Evolutionary conservation across 768 basidiomycete genomes (phyloP).

Genomic region (Agrocybe pediades): DNA sequence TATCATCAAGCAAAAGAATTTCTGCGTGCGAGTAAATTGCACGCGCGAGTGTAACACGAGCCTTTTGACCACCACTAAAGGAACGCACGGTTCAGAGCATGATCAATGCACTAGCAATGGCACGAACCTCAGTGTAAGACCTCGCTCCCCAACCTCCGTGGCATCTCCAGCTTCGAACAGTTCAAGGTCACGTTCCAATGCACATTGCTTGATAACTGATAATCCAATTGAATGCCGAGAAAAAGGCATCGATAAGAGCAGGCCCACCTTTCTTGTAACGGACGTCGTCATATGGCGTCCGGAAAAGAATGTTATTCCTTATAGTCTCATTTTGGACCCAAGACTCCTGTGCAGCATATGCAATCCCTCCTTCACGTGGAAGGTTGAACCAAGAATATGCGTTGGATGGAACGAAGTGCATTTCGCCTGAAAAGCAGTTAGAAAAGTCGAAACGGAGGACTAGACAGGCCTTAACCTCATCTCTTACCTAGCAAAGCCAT

Average conservation of each 20-base stretch:
- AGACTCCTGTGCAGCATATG: conserved; percentile 11
- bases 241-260: background rate
- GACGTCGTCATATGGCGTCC: conserved; percentile 4
- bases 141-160: conserved; percentile 6
- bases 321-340: conserved; percentile 11
- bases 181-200: background rate
- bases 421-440: conserved; percentile 3
- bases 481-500: conserved; percentile 8
- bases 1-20: conserved; percentile 72
- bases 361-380: conserved; percentile 8
- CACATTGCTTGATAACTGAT: conserved; percentile 4
- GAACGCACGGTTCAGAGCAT: background rate
- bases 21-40: conserved; percentile 52
- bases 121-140: conserved; percentile 1
- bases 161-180: conserved; percentile 2
- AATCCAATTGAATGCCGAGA: background rate
- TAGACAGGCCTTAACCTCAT: background rate
- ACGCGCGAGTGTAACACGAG: conserved; percentile 18
- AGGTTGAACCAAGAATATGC: conserved; percentile 8
- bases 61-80: conserved; percentile 6
- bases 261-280: conserved; percentile 8
- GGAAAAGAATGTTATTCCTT: conserved; percentile 9
- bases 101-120: background rate
- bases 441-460: background rate
- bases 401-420: conserved; percentile 3